Conservation (phyloP, 75 land plant species). For the Pinus taeda region DNA sequence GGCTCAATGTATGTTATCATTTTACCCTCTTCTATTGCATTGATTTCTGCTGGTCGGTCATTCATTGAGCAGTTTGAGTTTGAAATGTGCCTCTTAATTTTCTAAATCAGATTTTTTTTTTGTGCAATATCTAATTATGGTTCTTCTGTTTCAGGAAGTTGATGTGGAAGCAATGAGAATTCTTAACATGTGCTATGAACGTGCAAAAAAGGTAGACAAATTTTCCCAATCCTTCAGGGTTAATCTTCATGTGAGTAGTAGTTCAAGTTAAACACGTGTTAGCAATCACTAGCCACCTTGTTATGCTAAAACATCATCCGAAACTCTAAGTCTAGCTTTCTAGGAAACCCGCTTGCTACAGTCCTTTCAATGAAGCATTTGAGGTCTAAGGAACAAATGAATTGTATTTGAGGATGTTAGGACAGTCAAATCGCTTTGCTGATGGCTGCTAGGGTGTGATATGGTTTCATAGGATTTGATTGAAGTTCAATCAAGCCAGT, state of each 20-base stretch:
- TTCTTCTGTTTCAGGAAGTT: conserved; percentile 56
- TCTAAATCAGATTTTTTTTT: background rate
- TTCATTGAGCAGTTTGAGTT: background rate
- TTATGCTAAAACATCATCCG: background rate
- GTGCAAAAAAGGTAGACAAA: conserved; percentile 69
- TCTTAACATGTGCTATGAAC: conserved; percentile 65
- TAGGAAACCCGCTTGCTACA: no score
- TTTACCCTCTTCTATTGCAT: background rate
- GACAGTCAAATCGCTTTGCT: no score
- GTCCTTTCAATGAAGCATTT: no score
- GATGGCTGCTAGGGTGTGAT: no score
- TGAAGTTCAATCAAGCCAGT: no score
- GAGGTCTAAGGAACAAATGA: no score
- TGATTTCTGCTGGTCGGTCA: background rate
- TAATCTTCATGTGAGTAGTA: background rate
- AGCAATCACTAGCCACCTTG: background rate
- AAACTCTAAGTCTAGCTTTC: no score
- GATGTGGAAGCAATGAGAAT: conserved; percentile 76
- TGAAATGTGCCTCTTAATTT: background rate
- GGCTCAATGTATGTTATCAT: conserved; percentile 52
- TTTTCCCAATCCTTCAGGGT: background rate
- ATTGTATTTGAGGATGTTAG: no score
- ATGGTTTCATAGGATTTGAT: no score
- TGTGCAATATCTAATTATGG: background rate
- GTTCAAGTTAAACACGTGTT: background rate